Evolutionary conservation across 306 rosid species (phyloP), one percentile per base, ranked within the genome.

Genomic region (Sophora flavescens): DNA sequence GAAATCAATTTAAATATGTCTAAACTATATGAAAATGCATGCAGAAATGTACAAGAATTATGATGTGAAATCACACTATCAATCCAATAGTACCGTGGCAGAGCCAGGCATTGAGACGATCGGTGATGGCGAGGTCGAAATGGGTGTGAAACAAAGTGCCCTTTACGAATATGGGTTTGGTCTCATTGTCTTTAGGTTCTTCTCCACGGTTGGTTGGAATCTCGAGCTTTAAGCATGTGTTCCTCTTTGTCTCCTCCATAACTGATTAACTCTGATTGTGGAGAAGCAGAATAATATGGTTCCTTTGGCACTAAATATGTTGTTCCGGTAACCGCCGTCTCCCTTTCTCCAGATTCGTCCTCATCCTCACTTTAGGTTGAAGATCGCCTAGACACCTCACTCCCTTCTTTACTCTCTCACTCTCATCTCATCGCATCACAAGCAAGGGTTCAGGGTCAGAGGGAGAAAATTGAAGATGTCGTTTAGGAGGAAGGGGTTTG

Each of bases 101-200:
- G 62, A 84, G 38, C 97, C 97, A 95, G 64, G 95, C 88, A 52
- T 86, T 38, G 83, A 45, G 83, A 64, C 89, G 93, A 18, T 92
- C 93, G 70, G 97, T 87, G 73, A 95, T 77, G 76, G 88, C 76
- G 70, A n/a, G n/a, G n/a, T n/a, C n/a, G n/a, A 95, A 95, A 70
- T 69, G 90, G 38, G 86, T 66, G 13, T 50, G 65, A 52, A 81
- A 85, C 96, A 95, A 92, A 11, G 87, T 86, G 8, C 89, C 95
- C 79, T 95, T 92, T 39, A 90, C 86, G 85, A 85, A 92, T 74
- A 95, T 83, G 63, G 90, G 66, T 38, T 84, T 80, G 57, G 69
- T 41, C 2, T 61, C 58, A 6, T 52, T 52, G 58, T 52, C 78
- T 56, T 38, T 44, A 15, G 78, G 66, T 5, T 70, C 71, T 3